Base-by-base conservation (phyloP, 345 rosid species). In the Brassica juncea region DNA sequence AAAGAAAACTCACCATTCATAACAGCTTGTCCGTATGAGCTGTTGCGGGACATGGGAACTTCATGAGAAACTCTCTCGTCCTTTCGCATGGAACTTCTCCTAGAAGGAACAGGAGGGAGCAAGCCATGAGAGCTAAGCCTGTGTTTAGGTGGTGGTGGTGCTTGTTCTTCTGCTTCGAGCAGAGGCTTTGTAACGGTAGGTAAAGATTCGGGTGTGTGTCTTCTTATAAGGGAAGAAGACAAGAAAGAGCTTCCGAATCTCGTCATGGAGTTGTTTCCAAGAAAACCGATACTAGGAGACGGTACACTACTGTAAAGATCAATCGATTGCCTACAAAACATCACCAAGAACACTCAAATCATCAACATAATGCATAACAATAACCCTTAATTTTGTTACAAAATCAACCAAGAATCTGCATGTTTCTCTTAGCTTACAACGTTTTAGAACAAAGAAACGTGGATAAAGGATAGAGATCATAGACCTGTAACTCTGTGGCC, bases 401-500 rank as follows among this genome's bases (percentile, higher is more conserved):
- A 14, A 49, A 49, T 14, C 15, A 47, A 47, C 54, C 57, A 49
- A 49, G 57, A 49, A 49, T 1, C 3, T 39, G 47, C 47, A 39
- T 39, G 47, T 0, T 39, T 19, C 19, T 19, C 19, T 19, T 19
- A 19, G 19, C 19, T 19, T 19, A 19, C 19, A 19, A 19, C 19
- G 19, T 19, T 19, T 19, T 19, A 19, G 19, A 19, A 19, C 19
- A 19, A 19, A 19, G 19, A 19, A 19, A 19, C 19, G 19, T 19
- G 19, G 19, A 19, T 19, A 19, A 19, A 39, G 57, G 19, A n/a
- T 49, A n/a, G 57, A 47, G 54, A 47, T 14, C 19, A 19, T 19
- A 54, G 14, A 49, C 99, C 97, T 89, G 93, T 92, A 94, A 91
- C 98, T 92, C 81, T 92, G 99, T 61, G 99, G 99, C 99, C 99